phyloP scores from a whole-genome alignment of 2,329 filamentous ascomycete species.

The Phyllosticta citriasiana region DNA sequence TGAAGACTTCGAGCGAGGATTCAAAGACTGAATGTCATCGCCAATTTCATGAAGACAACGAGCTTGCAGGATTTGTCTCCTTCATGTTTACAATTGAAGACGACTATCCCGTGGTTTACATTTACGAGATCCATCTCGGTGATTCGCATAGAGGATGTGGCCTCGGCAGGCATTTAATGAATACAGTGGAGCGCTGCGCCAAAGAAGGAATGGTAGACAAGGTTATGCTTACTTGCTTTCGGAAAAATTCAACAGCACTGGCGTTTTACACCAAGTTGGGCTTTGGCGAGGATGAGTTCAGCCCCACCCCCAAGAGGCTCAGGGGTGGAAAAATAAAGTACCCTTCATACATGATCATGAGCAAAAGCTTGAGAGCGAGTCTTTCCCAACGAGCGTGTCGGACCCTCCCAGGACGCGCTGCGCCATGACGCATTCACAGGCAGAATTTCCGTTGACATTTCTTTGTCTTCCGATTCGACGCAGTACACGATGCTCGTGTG shows the following conservation, averaged over 20 bases:
- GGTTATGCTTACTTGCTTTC: constrained; percentile 66
- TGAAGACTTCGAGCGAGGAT: not conserved
- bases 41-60: not conserved
- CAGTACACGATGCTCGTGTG: no score
- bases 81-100: constrained; percentile 62
- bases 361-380: constrained; percentile 26
- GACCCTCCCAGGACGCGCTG: not conserved
- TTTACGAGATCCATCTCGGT: constrained; percentile 67
- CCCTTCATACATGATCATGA: constrained; percentile 44
- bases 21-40: not conserved
- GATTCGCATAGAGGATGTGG: constrained; percentile 50
- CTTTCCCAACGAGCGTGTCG: not conserved
- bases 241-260: constrained; percentile 47
- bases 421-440: not conserved
- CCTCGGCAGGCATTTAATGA: constrained; percentile 52
- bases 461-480: no score
- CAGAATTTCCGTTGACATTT: not conserved
- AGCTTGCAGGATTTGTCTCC: constrained; percentile 40
- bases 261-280: constrained; percentile 54
- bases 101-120: constrained; percentile 54
- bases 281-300: constrained; percentile 43
- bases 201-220: constrained; percentile 48
- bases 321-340: constrained; percentile 41
- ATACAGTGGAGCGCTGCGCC: constrained; percentile 44
- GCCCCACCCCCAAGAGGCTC: constrained; percentile 39